Conservation (phyloP, 371 early-diverging fungal species). For the Apophysomyces sp. region DNA sequence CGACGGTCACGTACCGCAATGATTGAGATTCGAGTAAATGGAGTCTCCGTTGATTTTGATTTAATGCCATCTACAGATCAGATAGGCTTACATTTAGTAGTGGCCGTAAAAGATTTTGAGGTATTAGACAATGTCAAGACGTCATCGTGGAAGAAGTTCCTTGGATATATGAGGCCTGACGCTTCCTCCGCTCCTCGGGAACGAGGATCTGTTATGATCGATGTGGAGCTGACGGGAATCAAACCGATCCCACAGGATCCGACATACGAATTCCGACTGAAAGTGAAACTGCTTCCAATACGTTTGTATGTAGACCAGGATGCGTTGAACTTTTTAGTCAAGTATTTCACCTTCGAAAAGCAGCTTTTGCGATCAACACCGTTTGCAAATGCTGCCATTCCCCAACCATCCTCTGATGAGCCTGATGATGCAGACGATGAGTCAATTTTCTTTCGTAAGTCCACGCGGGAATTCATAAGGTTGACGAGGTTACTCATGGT, state of each 20-base stretch:
- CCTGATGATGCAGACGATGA: conserved; percentile 7
- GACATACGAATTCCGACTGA: conserved; percentile 63
- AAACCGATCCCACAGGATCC: conserved; percentile 55
- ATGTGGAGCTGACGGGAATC: conserved; percentile 61
- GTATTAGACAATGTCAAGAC: conserved; percentile 78
- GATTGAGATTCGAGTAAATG: conserved; percentile 60
- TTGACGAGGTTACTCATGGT: too few relatives aligned
- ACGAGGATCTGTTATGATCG: conserved; percentile 66
- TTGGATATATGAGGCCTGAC: conserved; percentile 66
- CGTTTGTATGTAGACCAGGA: conserved; percentile 94
- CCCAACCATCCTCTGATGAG: background rate
- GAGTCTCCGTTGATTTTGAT: conserved; percentile 58
- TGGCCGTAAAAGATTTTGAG: conserved; percentile 67
- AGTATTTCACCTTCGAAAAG: conserved; percentile 71
- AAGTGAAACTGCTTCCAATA: conserved; percentile 73
- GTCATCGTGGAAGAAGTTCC: conserved; percentile 76
- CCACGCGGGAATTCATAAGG: too few relatives aligned
- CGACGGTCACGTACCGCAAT: conserved; percentile 31
- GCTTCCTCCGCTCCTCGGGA: conserved; percentile 54
- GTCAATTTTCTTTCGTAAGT: conserved; percentile 66
- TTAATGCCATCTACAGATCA: conserved; percentile 48
- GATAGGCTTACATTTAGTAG: conserved; percentile 47
- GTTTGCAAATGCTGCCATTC: conserved; percentile 24
- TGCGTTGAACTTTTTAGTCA: conserved; percentile 80
- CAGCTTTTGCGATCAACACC: conserved; percentile 27